A percentile compares a stretch with the other conserved stretches of the same genome.
These are phyloP conservation scores for Przewalskia tangutica DNA, from an alignment of 257 asterid species.

Conservation along the genomic window DNA sequence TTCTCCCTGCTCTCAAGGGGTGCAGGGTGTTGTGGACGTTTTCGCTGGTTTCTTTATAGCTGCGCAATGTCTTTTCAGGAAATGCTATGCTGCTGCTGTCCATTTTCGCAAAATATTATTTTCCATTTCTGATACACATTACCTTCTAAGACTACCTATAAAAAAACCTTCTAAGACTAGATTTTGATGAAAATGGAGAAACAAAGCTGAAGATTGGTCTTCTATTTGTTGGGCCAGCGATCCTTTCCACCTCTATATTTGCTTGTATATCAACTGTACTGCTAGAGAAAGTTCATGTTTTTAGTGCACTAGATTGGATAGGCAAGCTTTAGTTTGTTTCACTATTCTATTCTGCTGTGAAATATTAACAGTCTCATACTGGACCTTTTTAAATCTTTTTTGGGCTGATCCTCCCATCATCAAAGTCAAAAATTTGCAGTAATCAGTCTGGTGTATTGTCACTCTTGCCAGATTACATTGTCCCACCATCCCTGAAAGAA, in stretches of 20 bases:
- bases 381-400: not conserved
- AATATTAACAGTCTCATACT: not conserved
- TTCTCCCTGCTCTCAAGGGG: not conserved
- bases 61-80: constrained; percentile 10
- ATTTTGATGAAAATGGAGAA: not conserved
- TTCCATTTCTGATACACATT: not conserved
- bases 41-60: constrained; percentile 22
- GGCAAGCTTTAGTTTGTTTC: not conserved
- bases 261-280: not conserved
- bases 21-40: constrained; percentile 20
- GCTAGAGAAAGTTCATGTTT: not conserved
- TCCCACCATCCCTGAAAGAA: not conserved
- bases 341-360: not conserved
- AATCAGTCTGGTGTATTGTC: not conserved
- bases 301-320: not conserved
- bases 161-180: not conserved
- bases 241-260: not conserved
- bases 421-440: not conserved
- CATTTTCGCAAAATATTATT: not conserved
- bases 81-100: not conserved
- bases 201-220: not conserved
- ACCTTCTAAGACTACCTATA: not conserved
- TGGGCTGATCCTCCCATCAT: constrained; percentile 14
- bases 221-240: not conserved
- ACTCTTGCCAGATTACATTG: not conserved